Percentiles rank a stretch among this genome's conserved stretches.
Evolutionary conservation across 2,329 filamentous ascomycete genomes (phyloP).

Genomic region (Torrubiella hemipterigena): DNA sequence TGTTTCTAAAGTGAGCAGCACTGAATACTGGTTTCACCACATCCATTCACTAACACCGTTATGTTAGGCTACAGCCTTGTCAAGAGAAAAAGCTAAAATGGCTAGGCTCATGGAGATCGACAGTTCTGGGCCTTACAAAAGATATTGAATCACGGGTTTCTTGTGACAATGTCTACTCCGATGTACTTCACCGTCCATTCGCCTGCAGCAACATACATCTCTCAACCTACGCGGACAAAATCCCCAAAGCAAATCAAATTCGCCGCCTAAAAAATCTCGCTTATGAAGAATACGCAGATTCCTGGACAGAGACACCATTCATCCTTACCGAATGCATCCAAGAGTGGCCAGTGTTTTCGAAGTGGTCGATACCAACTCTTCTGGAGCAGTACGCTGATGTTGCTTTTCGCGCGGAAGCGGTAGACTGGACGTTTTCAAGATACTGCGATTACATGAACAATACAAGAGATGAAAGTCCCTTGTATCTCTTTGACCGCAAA

Average conservation of each 20-base stretch:
- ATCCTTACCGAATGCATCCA: conserved; percentile 74
- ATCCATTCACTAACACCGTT: neutral
- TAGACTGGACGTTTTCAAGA: conserved; percentile 77
- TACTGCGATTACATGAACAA: conserved; percentile 75
- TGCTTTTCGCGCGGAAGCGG: conserved; percentile 78
- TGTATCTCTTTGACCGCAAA: conserved; percentile 82
- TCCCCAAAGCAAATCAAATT: conserved; percentile 65
- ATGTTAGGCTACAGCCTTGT: neutral
- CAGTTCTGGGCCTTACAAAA: conserved; percentile 48
- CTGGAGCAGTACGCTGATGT: conserved; percentile 51
- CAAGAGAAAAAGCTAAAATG: conserved; percentile 31
- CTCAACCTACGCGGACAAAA: conserved; percentile 52
- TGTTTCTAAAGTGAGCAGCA: conserved; percentile 69
- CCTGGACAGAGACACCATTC: conserved; percentile 75
- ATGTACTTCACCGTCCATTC: conserved; percentile 81
- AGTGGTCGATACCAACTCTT: conserved; percentile 63
- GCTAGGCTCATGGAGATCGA: conserved; percentile 77
- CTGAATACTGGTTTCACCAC: neutral
- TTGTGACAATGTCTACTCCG: conserved; percentile 75
- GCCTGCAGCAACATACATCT: conserved; percentile 71
- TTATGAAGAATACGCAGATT: conserved; percentile 58
- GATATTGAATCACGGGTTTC: conserved; percentile 45
- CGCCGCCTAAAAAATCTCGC: conserved; percentile 55
- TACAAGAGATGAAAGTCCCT: conserved; percentile 72
- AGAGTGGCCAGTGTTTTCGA: conserved; percentile 63